Base-by-base conservation (phyloP, 805 yeast genomes). In the Saccharomyces paradoxus region DNA sequence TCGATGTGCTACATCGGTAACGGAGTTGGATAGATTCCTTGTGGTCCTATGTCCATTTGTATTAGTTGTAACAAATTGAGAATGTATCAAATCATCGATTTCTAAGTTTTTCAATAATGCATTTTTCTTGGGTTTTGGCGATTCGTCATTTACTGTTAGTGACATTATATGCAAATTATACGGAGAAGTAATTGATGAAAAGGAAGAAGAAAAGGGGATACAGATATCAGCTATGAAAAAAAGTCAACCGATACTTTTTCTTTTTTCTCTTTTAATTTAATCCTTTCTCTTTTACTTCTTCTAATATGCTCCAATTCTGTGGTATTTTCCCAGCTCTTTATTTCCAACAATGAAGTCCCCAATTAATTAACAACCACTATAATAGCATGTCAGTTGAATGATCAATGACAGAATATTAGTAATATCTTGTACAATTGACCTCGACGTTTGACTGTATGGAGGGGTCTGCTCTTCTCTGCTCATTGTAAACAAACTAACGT, bases 71-170 rank as follows among this genome's bases (percentile, higher is more conserved):
- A 57, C 52, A 13, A 54, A 50, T 26, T 62, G 55, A n/a, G 67
- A 61, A 54, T 63, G 65, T 4, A 63, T 51, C 50, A 63, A 63
- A 48, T 65, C 69, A 21, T 60, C 57, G n/a, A 65, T 60, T n/a
- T 55, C 58, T 17, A 65, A 51, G 37, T 56, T 59, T 51, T 57
- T 55, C 46, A 65, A 52, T 22, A 65, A 50, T 8, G 26, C 28
- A 22, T 17, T 30, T 49, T 24, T 49, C 22, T 24, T 49, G 3
- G 24, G 21, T 17, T 27, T 29, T n/a, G 44, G 21, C 44, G 44
- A 37, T 37, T 37, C 22, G 44, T 37, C 44, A 17, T 37, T 37
- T 37, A 17, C 17, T 9, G 44, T 37, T n/a, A 17, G 5, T 37
- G 44, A 17, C 44, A 37, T 37, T 37, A 37, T 37, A 7, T 37